A percentile compares a stretch with the other conserved stretches of the same genome.
Evolutionary conservation across 768 basidiomycete genomes (phyloP).

Genomic region (Filobasidium wieringae): DNA sequence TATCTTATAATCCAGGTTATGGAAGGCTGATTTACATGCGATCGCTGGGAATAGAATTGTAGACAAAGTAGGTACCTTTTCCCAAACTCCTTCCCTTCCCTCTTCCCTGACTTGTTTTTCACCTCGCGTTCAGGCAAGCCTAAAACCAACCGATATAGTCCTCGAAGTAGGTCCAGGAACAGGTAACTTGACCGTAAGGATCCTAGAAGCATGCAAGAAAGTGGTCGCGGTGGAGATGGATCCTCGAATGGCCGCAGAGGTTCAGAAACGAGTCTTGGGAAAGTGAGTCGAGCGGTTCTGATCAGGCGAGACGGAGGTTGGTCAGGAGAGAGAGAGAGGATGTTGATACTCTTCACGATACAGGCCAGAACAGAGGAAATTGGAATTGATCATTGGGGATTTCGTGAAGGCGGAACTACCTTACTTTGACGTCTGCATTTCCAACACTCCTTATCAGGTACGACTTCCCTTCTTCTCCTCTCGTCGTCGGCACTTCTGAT

Average conservation of each 20-base stretch:
- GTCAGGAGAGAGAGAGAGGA: background rate
- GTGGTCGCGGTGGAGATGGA: conserved; percentile 86
- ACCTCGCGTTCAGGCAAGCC: conserved; percentile 56
- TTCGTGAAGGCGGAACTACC: conserved; percentile 97
- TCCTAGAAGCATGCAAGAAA: conserved; percentile 83
- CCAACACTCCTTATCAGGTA: conserved; percentile 95
- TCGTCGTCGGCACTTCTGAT: background rate
- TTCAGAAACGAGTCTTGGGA: conserved; percentile 93
- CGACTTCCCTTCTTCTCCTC: conserved; percentile 11
- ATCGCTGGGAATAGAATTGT: conserved; percentile 45
- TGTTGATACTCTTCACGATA: background rate
- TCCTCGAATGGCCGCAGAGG: conserved; percentile 95
- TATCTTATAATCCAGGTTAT: background rate
- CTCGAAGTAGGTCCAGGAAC: conserved; percentile 97
- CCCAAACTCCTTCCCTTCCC: background rate
- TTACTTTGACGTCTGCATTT: conserved; percentile 98
- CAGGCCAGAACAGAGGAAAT: conserved; percentile 88
- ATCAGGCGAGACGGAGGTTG: background rate
- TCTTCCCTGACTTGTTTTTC: conserved; percentile 14
- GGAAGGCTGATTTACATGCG: conserved; percentile 5
- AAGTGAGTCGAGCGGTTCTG: conserved; percentile 53
- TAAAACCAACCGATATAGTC: conserved; percentile 87
- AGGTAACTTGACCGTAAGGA: conserved; percentile 87
- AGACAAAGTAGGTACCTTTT: conserved; percentile 45
- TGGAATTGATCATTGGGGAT: conserved; percentile 91